These are phyloP conservation scores for Penicillium sp. DNA, from an alignment of 2,329 filamentous ascomycete genomes.

Conservation along the genomic window DNA sequence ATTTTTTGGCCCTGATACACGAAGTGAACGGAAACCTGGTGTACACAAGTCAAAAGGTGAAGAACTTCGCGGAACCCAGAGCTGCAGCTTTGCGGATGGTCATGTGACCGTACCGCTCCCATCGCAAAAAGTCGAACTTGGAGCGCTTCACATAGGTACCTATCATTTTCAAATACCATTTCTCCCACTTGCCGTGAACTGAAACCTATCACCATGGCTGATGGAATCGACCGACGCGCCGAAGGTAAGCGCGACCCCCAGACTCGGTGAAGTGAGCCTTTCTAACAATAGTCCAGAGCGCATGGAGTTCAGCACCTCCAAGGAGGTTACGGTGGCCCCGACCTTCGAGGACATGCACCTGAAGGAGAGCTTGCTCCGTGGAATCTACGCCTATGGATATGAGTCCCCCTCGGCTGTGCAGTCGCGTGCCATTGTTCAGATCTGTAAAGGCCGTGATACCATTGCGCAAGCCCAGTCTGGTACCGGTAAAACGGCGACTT, in stretches of 20 bases:
- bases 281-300: constrained; percentile 58
- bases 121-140: constrained; percentile 24
- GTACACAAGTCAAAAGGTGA: neutral
- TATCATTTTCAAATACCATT: neutral
- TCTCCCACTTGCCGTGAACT: constrained; percentile 1
- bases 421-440: constrained; percentile 95
- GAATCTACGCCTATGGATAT: constrained; percentile 98
- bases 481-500: constrained; percentile 95
- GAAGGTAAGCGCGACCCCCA: constrained; percentile 53
- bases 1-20: neutral
- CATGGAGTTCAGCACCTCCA: constrained; percentile 98
- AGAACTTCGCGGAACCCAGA: constrained; percentile 12
- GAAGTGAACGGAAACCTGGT: neutral
- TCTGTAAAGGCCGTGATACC: constrained; percentile 98
- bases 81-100: constrained; percentile 21
- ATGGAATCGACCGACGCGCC: constrained; percentile 85
- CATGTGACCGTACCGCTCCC: constrained; percentile 22
- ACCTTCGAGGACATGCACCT: constrained; percentile 96
- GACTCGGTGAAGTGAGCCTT: constrained; percentile 8
- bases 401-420: constrained; percentile 97
- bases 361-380: constrained; percentile 94
- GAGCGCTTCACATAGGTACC: neutral
- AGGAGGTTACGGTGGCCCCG: constrained; percentile 89
- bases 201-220: constrained; percentile 68
- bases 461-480: constrained; percentile 97